A percentile compares a stretch with the other conserved stretches of the same genome.
Conservation (phyloP, 2,329 filamentous ascomycete species). For the Polytolypa hystricis region DNA sequence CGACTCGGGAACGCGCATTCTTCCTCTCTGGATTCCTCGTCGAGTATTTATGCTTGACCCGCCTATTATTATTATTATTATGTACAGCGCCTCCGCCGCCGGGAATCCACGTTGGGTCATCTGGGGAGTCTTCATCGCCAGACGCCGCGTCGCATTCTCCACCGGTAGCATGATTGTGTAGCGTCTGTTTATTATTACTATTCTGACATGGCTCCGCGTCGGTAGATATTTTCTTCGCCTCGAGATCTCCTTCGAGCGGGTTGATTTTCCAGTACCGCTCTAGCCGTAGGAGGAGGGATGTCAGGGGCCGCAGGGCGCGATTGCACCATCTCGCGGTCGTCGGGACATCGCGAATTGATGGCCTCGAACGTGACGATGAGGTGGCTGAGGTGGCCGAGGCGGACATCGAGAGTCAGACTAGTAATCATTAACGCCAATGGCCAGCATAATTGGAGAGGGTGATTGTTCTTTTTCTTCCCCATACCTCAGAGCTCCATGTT, state of each 20-base stretch:
- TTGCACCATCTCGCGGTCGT: conserved; percentile 34
- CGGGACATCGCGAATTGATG: conserved; percentile 19
- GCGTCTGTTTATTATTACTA: conserved; percentile 12
- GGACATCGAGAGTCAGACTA: too few species aligned
- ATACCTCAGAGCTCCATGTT: too few species aligned
- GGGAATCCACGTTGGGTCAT: conserved; percentile 32
- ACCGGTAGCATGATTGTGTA: conserved; percentile 5
- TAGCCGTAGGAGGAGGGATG: conserved; percentile 29
- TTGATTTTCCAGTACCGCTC: conserved; percentile 29
- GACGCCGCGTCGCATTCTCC: conserved; percentile 6
- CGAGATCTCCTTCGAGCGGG: conserved; percentile 16
- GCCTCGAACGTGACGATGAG: conserved; percentile 9
- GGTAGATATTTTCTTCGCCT: too few species aligned
- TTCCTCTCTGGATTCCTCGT: conserved; percentile 16
- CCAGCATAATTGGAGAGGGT: too few species aligned
- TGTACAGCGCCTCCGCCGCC: conserved; percentile 11
- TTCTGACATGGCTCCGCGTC: conserved; percentile 12
- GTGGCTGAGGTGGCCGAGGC: too few species aligned
- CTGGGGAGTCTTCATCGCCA: conserved; percentile 23
- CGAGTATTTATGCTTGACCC: conserved; percentile 28
- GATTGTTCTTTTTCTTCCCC: too few species aligned
- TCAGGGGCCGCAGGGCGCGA: conserved; percentile 32
- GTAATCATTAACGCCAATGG: too few species aligned
- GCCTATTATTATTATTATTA: conserved; percentile 22
- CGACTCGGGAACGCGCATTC: conserved; percentile 17